A percentile compares a stretch with the other conserved stretches of the same genome.
Conservation (phyloP, 2,329 filamentous ascomycete genomes). For the Emydomyces testavorans region DNA sequence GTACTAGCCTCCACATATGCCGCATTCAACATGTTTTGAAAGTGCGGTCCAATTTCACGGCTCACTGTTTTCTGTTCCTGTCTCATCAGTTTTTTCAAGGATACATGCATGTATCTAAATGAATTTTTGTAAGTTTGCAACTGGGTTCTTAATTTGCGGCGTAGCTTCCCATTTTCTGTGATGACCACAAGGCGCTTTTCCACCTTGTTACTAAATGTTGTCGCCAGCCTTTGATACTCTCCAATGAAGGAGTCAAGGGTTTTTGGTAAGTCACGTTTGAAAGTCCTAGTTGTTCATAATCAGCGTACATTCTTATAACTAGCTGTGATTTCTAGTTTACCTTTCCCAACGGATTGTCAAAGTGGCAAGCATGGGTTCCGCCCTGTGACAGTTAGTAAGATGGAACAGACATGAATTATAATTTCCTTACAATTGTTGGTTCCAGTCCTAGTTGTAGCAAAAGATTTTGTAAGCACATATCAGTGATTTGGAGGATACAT, state of each 20-base stretch:
- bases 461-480: not conserved
- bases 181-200: not conserved
- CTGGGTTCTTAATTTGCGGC: not conserved
- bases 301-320: not conserved
- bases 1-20: not conserved
- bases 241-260: not conserved
- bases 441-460: conserved; percentile 12
- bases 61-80: conserved; percentile 3
- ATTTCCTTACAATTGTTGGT: conserved; percentile 11
- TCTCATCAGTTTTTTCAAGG: not conserved
- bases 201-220: not conserved
- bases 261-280: not conserved
- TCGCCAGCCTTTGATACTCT: not conserved
- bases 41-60: not conserved
- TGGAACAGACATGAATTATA: no score
- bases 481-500: not conserved
- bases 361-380: conserved; percentile 9
- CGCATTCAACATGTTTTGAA: not conserved
- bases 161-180: not conserved
- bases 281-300: not conserved
- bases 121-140: not conserved
- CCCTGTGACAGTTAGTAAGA: conserved; percentile 9
- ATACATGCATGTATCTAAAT: not conserved
- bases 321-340: no score
- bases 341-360: conserved; percentile 10